A percentile compares a stretch with the other conserved stretches of the same genome.
Conservation (phyloP, 371 early-diverging fungal genomes). For the Mucor lusitanicus region DNA sequence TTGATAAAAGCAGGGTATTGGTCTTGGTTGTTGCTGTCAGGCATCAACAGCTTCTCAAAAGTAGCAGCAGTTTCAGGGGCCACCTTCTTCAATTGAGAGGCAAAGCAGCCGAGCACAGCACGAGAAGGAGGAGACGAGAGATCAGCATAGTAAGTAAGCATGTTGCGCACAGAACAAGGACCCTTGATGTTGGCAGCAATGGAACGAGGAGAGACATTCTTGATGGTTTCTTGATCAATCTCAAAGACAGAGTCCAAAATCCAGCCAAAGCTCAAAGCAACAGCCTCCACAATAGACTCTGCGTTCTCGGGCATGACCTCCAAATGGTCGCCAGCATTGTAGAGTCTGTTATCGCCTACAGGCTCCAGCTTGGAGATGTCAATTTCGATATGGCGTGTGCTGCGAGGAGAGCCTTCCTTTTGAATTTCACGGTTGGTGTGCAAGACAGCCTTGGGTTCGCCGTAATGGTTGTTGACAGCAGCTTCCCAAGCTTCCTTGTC, state of each 20-base stretch:
- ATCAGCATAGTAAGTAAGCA: conserved; percentile 54
- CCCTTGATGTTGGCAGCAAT: conserved; percentile 48
- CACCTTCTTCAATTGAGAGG: conserved; percentile 36
- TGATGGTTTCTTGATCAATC: conserved; percentile 34
- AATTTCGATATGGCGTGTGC: conserved; percentile 54
- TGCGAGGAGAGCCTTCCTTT: conserved; percentile 34
- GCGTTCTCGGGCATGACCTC: conserved; percentile 57
- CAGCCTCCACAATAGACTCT: conserved; percentile 34
- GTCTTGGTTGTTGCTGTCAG: conserved; percentile 35
- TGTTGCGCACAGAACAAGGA: conserved; percentile 51
- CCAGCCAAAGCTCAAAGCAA: conserved; percentile 51
- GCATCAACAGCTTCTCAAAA: conserved; percentile 37
- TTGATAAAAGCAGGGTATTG: conserved; percentile 44
- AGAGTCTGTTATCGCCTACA: conserved; percentile 27
- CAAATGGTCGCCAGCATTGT: conserved; percentile 59
- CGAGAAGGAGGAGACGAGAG: conserved; percentile 50
- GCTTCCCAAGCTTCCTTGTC: conserved; percentile 33
- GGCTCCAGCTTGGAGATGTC: conserved; percentile 34
- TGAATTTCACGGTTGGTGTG: conserved; percentile 38
- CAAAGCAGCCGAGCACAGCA: conserved; percentile 41
- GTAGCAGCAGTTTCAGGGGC: conserved; percentile 40
- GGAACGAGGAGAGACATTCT: conserved; percentile 48
- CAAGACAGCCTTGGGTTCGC: conserved; percentile 30
- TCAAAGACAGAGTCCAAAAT: conserved; percentile 58
- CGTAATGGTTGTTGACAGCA: conserved; percentile 31